Base-by-base conservation (phyloP, 1,284 basidiomycete genomes). In the Golubevia sp. region DNA sequence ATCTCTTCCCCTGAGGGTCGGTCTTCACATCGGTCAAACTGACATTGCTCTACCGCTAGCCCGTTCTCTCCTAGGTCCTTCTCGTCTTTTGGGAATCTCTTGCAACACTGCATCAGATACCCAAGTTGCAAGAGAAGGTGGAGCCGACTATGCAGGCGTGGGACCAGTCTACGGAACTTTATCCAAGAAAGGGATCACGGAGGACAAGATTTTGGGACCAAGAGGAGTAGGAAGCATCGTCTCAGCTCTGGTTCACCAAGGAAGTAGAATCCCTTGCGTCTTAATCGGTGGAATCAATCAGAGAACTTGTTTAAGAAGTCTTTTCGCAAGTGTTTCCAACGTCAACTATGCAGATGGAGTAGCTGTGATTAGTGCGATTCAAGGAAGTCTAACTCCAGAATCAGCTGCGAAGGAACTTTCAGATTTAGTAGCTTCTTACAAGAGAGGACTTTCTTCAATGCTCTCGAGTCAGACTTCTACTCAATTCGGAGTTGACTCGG, bases 21-120 rank as follows among this genome's bases (percentile, higher is more conserved):
- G 92, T 3, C 89, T 97, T 8, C 95, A 98, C 77, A 86, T 98
- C 56, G 95, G 95, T 2, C 95, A 98, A 85, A 89, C 89, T 0
- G 95, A 98, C 82, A 92, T 95, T 87, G 89, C 92, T 1, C 86
- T 93, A 1, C 70, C 86, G 1, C 77, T 90, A 26, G 94, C 92
- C 0, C 89, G 79, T 15, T 30, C 60, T 11, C 61, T 76, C 23
- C 86, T 97, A 0, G 92, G 92, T 0, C 78, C 86, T 0, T 88
- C 88, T 20, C 86, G 90, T 0, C 87, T 97, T 67, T 89, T 98
- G 50, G 95, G 95, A 1, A 87, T 94, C 18, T 92, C 91, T 20
- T 92, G 92, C 73, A 90, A 91, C 71, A 91, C 88, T 8, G 26
- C 67, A 7, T 72, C 67, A n/a, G 70, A 82, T 56, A 78, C 77